Evolutionary conservation across 345 rosid genomes (phyloP), one percentile per base, ranked within the genome.

Genomic region (Moricandia moricandioides): DNA sequence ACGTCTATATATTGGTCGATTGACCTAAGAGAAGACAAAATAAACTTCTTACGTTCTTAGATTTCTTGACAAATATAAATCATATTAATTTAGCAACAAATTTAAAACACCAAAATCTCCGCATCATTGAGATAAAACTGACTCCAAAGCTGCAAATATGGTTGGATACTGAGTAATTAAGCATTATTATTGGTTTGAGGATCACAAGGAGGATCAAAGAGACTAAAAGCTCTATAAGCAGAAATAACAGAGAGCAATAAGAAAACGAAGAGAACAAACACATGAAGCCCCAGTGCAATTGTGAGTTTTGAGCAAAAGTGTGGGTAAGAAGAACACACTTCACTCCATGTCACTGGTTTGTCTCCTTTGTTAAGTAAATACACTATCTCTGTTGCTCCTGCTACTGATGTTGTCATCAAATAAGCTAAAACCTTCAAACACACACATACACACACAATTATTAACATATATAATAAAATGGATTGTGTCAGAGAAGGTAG

Each of bases 341-440:
- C 92, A 74, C 97, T 94, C 98, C 97, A 94, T 61, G 97, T 83
- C 59, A 94, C 83, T 75, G 39, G 62, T 45, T 40, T 74, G 68
- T 91, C 96, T 8, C 97, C 97, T 62, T 81, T 85, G 79, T 88
- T 85, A 1, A 86, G 88, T 12, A 92, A 70, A 72, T 86, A 81
- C 49, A 92, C 24, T 52, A 92, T 82, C 79, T 95, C 96, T 54
- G 81, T 43, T 16, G 79, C 89, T 47, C 92, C 97, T 24, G 91
- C 90, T 59, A 81, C 90, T 27, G 99, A 90, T 79, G 96, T 92
- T 8, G 82, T 86, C 90, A 85, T 76, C 70, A 91, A 84, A 83
- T 91, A 91, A 6, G 97, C 90, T 45, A 86, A 34, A 69, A 94
- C 82, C 98, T 93, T 88, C 55, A 58, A 37, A 47, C 52, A 47